Evolutionary conservation across 441 rosid species (phyloP), one percentile per base, ranked within the genome.

Genomic region (Croton setiger): DNA sequence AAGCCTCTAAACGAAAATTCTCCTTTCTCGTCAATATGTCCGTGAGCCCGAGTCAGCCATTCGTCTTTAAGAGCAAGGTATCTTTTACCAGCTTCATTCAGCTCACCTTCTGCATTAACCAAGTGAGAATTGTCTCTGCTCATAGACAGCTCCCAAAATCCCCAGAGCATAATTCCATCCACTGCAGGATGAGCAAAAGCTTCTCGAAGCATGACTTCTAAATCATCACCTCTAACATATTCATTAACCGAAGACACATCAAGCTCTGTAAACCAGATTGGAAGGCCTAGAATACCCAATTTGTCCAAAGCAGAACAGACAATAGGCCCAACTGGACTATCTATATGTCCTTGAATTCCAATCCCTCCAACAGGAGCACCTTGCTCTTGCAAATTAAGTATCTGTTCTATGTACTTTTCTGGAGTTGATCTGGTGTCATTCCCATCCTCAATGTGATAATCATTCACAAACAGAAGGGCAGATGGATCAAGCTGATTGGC

Each of bases 91-190:
- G 97, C 86, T 76, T 84, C 88, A 64, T 88, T 91, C 64, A 90
- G 68, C 15, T 90, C 84, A 33, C 97, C 98, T 76, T 92, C 97
- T 17, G 96, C 97, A 45, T 88, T 78, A 15, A 91, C 96, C 83
- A 91, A 56, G 68, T 87, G 86, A 1, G 90, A 70, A 53, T 82
- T 80, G 31, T 79, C 76, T 51, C 97, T 70, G 82, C 92, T 83
- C 96, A 91, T 82, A 71, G 83, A 94, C 73, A 93, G 69, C 84
- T 91, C 98, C 97, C 98, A 93, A 60, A 93, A 93, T 36, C 97
- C 98, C 98, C 98, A 93, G 49, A 93, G 72, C 91, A 91, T 82
- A 52, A 94, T 64, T 23, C 97, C 98, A 64, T 92, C 91, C 52
- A 88, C 91, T 0, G 97, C 89, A 13, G 99, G 99, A 64, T 92